Conservation (phyloP, 2,329 filamentous ascomycete genomes). For the Alternaria longipes region DNA sequence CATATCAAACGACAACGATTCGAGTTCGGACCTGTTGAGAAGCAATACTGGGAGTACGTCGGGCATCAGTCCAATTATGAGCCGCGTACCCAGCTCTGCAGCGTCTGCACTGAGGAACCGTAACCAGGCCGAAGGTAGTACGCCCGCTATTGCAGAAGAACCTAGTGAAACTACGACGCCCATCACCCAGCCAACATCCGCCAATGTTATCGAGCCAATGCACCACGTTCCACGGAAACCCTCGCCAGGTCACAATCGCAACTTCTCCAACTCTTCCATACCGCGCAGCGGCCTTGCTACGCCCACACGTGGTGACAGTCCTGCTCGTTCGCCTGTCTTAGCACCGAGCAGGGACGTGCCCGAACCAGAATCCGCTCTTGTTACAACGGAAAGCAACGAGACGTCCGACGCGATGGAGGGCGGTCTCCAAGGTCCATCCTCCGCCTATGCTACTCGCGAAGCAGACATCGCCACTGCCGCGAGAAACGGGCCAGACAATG, state of each 20-base stretch:
- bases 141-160: constrained; percentile 67
- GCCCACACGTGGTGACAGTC: constrained; percentile 67
- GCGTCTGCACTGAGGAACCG: constrained; percentile 50
- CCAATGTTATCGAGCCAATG: constrained; percentile 37
- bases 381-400: constrained; percentile 53
- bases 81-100: constrained; percentile 60
- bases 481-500: constrained; percentile 32
- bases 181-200: constrained; percentile 47
- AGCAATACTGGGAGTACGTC: constrained; percentile 71
- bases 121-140: constrained; percentile 52
- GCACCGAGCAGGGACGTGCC: constrained; percentile 56
- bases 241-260: constrained; percentile 52
- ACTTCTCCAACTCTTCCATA: constrained; percentile 51
- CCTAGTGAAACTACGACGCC: constrained; percentile 50
- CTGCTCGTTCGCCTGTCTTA: constrained; percentile 66
- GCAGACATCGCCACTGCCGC: constrained; percentile 48
- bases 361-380: constrained; percentile 58
- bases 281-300: constrained; percentile 65
- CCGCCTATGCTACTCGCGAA: constrained; percentile 47
- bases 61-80: constrained; percentile 73
- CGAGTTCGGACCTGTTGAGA: constrained; percentile 58
- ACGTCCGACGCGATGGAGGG: constrained; percentile 39
- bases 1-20: constrained; percentile 56
- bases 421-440: constrained; percentile 33
- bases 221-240: constrained; percentile 48